Evolutionary conservation across 1,139 yeast genomes (phyloP).

Genomic region (Pichia sp.): DNA sequence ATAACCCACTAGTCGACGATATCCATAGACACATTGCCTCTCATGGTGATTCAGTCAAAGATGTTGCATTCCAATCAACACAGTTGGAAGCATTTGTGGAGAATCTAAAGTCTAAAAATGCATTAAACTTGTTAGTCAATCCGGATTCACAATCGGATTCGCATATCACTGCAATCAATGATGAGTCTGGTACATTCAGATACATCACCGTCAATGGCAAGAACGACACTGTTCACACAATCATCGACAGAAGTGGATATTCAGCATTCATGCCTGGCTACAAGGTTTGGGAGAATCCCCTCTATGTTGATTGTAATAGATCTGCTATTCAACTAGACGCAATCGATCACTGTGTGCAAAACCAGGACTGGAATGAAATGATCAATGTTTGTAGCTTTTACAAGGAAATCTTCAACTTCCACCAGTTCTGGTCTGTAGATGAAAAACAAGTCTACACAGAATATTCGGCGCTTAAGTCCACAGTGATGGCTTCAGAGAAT

Average conservation of each 20-base stretch:
- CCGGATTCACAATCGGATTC: constrained; percentile 18
- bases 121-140: constrained; percentile 14
- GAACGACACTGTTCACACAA: constrained; percentile 63
- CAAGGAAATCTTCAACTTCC: constrained; percentile 61
- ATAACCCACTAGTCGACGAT: constrained; percentile 27
- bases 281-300: constrained; percentile 7
- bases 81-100: constrained; percentile 5
- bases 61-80: constrained; percentile 49
- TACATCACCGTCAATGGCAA: constrained; percentile 53
- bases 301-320: not conserved
- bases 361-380: constrained; percentile 67
- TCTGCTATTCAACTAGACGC: constrained; percentile 28
- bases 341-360: constrained; percentile 78
- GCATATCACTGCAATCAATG: constrained; percentile 36
- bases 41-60: constrained; percentile 77
- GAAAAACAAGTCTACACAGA: constrained; percentile 65
- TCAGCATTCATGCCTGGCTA: constrained; percentile 54
- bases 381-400: constrained; percentile 49
- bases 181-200: constrained; percentile 43
- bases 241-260: constrained; percentile 41
- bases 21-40: constrained; percentile 41
- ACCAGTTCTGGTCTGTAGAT: constrained; percentile 78
- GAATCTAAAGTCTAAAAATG: not conserved
- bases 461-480: constrained; percentile 60
- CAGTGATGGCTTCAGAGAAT: constrained; percentile 68